phyloP scores from a whole-genome alignment of 2,329 filamentous ascomycete species.

The Stachybotrys echinatus region DNA sequence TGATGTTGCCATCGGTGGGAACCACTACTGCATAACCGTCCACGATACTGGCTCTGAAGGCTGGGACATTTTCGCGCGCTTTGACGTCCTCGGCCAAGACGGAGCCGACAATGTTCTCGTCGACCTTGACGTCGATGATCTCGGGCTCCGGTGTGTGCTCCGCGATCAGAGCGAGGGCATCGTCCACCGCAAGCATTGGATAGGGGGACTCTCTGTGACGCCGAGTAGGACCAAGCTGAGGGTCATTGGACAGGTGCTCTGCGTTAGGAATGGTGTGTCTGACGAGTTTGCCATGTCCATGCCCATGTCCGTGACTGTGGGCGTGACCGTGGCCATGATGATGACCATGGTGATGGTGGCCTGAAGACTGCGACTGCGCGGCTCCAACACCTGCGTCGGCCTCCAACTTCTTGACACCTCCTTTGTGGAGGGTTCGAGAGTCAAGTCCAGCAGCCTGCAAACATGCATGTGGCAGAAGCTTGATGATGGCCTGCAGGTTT shows the following conservation, averaged over 20 bases:
- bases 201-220: constrained; percentile 85
- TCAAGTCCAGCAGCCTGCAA: constrained; percentile 78
- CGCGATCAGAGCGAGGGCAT: constrained; percentile 70
- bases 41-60: constrained; percentile 92
- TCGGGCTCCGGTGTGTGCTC: constrained; percentile 63
- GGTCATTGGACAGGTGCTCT: constrained; percentile 54
- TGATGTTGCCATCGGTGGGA: constrained; percentile 56
- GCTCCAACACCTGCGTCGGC: constrained; percentile 61
- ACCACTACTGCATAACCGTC: constrained; percentile 89
- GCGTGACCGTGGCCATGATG: constrained; percentile 46
- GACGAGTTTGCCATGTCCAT: constrained; percentile 60
- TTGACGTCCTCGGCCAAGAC: constrained; percentile 80
- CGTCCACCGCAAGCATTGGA: constrained; percentile 81
- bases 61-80: constrained; percentile 79
- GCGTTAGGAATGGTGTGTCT: constrained; percentile 66
- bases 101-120: constrained; percentile 62
- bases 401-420: constrained; percentile 80
- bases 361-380: constrained; percentile 28
- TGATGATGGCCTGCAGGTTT: constrained; percentile 83
- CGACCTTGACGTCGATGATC: constrained; percentile 53
- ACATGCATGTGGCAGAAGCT: constrained; percentile 93
- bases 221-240: constrained; percentile 55
- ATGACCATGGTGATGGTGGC: constrained; percentile 52
- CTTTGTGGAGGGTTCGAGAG: constrained; percentile 72
- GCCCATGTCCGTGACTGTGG: constrained; percentile 49